phyloP scores from a whole-genome alignment of 192 early-diverging fungal species.

The Podila horticola region DNA sequence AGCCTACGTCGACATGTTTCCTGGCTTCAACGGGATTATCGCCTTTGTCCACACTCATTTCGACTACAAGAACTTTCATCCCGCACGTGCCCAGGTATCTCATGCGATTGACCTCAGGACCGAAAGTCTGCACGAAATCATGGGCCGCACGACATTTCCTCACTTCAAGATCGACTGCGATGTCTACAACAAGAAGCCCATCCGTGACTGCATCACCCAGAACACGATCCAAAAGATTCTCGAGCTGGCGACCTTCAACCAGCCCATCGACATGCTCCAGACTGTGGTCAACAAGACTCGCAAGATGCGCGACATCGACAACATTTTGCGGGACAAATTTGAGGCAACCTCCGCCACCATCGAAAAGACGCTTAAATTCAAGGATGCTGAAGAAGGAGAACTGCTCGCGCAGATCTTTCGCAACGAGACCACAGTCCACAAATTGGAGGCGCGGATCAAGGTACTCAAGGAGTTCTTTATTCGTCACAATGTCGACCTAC shows the following conservation, averaged over 20 bases:
- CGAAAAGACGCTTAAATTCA: not conserved
- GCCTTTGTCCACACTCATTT: slow-evolving; percentile 15
- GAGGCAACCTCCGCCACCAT: not conserved
- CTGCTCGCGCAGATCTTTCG: too few relatives aligned
- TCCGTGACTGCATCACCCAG: slow-evolving; percentile 18
- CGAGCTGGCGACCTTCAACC: not conserved
- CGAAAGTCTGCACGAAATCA: not conserved
- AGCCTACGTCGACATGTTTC: slow-evolving; percentile 5
- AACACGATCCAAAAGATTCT: slow-evolving; percentile 15
- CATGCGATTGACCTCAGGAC: not conserved
- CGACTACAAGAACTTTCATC: slow-evolving; percentile 14
- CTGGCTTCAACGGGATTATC: slow-evolving; percentile 11
- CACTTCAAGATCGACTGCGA: slow-evolving; percentile 18
- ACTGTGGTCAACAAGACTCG: not conserved
- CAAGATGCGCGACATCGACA: slow-evolving; percentile 20
- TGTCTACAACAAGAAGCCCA: slow-evolving; percentile 4
- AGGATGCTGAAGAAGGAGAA: too few relatives aligned
- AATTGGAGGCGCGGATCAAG: too few relatives aligned
- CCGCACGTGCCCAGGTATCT: not conserved
- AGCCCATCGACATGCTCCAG: not conserved
- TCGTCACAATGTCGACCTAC: not conserved
- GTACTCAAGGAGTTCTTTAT: too few relatives aligned
- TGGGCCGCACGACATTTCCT: not conserved
- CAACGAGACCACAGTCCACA: too few relatives aligned
- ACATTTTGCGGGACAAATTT: slow-evolving; percentile 2